Conservation (phyloP, 768 basidiomycete genomes). For the Amanita subjunquillea region DNA sequence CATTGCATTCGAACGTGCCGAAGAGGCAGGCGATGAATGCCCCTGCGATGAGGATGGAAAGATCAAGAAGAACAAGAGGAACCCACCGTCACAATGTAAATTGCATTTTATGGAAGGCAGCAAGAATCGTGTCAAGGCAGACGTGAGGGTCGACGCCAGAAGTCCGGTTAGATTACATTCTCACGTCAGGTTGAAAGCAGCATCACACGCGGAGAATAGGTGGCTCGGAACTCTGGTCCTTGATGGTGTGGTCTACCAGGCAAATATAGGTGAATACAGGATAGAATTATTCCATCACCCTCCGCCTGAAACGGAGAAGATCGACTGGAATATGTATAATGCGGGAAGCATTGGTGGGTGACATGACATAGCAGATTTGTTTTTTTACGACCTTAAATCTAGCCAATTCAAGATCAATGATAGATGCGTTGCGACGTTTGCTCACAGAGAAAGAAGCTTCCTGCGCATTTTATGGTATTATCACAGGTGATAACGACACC, state of each 20-base stretch:
- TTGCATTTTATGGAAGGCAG: conserved; percentile 26
- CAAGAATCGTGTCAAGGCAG: conserved; percentile 32
- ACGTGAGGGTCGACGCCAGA: conserved; percentile 44
- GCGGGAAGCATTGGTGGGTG: conserved; percentile 47
- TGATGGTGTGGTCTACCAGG: conserved; percentile 51
- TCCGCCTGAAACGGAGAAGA: conserved; percentile 47
- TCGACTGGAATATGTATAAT: conserved; percentile 58
- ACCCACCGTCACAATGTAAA: conserved; percentile 30
- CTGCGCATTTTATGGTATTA: conserved; percentile 39
- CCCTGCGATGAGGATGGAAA: conserved; percentile 56
- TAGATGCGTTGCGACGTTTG: conserved; percentile 47
- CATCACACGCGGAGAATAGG: conserved; percentile 42
- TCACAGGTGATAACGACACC: conserved; percentile 20
- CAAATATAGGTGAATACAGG: conserved; percentile 40
- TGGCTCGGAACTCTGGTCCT: conserved; percentile 35
- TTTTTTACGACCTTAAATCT: background rate
- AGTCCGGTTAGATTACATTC: conserved; percentile 47
- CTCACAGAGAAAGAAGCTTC: conserved; percentile 29
- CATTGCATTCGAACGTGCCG: conserved; percentile 52
- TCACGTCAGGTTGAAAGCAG: conserved; percentile 52
- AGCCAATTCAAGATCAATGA: conserved; percentile 58
- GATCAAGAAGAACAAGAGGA: conserved; percentile 30
- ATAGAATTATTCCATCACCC: conserved; percentile 45
- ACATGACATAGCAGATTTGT: background rate
- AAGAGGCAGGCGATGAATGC: conserved; percentile 58